A percentile compares a stretch with the other conserved stretches of the same genome.
Conservation (phyloP, 345 rosid genomes). For the Moringa oleifera region DNA sequence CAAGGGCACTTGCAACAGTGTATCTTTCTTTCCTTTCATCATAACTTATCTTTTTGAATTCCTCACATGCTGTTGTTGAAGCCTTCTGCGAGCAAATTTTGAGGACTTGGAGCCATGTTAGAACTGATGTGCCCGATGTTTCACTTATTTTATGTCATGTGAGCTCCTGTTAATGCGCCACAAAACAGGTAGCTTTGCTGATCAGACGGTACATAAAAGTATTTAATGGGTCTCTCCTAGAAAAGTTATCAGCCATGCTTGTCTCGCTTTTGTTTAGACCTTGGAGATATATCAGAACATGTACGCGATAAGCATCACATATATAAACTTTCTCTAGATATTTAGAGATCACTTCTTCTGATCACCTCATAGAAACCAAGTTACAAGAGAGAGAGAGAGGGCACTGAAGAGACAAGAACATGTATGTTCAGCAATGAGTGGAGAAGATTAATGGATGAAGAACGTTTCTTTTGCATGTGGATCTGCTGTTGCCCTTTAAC, state of each 20-base stretch:
- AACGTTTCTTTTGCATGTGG: constrained; percentile 19
- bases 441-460: not conserved
- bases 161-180: not conserved
- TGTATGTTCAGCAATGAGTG: not conserved
- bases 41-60: too few species aligned
- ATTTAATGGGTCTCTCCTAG: too few species aligned
- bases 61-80: too few species aligned
- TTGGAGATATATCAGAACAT: not conserved
- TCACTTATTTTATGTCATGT: not conserved
- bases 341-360: constrained; percentile 4
- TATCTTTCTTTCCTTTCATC: too few species aligned
- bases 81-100: too few species aligned
- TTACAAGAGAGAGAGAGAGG: not conserved
- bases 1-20: too few species aligned
- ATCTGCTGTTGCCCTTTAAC: constrained; percentile 11
- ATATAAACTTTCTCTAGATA: constrained; percentile 1
- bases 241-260: not conserved
- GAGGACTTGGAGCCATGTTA: too few species aligned
- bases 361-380: not conserved
- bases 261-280: not conserved
- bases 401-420: too few species aligned
- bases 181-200: not conserved
- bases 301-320: not conserved
- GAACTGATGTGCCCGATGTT: too few species aligned
- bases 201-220: too few species aligned